Conservation (phyloP, 2,329 filamentous ascomycete genomes). For the Truncatella angustata region DNA sequence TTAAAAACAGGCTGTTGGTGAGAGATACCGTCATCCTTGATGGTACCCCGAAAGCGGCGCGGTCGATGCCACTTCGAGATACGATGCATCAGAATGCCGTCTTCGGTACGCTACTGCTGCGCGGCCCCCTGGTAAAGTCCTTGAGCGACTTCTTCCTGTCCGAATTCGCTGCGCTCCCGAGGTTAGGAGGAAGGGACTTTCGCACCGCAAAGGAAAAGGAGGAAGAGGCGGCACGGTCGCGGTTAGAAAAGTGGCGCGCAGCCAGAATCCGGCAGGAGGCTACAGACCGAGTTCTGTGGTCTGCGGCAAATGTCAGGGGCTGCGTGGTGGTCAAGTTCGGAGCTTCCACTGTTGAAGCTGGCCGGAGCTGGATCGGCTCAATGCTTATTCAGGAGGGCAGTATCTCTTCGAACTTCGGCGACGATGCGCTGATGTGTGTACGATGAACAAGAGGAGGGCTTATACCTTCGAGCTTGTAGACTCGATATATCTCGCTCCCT, state of each 20-base stretch:
- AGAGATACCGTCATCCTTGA: slow-evolving; percentile 81
- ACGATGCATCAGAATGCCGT: slow-evolving; percentile 75
- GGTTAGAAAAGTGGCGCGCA: slow-evolving; percentile 51
- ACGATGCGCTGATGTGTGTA: slow-evolving; percentile 77
- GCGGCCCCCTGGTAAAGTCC: slow-evolving; percentile 65
- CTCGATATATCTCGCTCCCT: too few relatives aligned
- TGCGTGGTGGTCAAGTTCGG: slow-evolving; percentile 93
- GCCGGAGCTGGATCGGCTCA: slow-evolving; percentile 72
- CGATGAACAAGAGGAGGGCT: slow-evolving; percentile 39
- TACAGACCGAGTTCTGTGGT: slow-evolving; percentile 69
- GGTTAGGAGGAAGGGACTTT: slow-evolving; percentile 83
- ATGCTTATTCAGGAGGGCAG: slow-evolving; percentile 76
- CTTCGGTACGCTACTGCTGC: slow-evolving; percentile 81
- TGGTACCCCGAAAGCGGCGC: slow-evolving; percentile 41
- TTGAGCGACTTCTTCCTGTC: slow-evolving; percentile 73
- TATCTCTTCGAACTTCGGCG: slow-evolving; percentile 70
- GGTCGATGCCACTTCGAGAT: slow-evolving; percentile 43
- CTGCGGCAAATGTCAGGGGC: slow-evolving; percentile 73
- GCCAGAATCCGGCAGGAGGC: slow-evolving; percentile 58
- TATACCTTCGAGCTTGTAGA: too few relatives aligned
- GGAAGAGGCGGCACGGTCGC: slow-evolving; percentile 34
- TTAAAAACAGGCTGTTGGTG: slow-evolving; percentile 64
- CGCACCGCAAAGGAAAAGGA: slow-evolving; percentile 49
- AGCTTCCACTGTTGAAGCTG: slow-evolving; percentile 76
- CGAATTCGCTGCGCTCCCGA: slow-evolving; percentile 75